Evolutionary conservation across 2,329 filamentous ascomycete species (phyloP).

Genomic region (Epicoccum sorghinum): DNA sequence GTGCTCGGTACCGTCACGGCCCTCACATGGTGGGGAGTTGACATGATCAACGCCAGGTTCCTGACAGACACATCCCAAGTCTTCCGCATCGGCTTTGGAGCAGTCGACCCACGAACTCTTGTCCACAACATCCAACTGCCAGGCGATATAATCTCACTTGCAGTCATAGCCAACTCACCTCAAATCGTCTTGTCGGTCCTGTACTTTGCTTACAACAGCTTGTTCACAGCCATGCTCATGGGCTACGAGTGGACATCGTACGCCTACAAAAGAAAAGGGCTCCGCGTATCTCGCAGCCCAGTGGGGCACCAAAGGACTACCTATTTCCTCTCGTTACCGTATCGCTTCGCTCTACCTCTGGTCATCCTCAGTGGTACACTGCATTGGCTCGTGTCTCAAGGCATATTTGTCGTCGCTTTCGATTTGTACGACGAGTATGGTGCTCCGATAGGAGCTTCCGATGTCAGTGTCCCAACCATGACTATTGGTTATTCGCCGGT

Average conservation of each 20-base stretch:
- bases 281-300: slow-evolving; percentile 45
- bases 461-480: not conserved
- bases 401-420: slow-evolving; percentile 48
- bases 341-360: slow-evolving; percentile 47
- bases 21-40: not conserved
- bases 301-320: slow-evolving; percentile 45
- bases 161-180: slow-evolving; percentile 52
- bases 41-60: not conserved
- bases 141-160: not conserved
- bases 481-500: slow-evolving; percentile 28
- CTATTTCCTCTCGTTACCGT: slow-evolving; percentile 52
- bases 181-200: slow-evolving; percentile 56
- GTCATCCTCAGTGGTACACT: slow-evolving; percentile 37
- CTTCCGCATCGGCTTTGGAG: slow-evolving; percentile 1
- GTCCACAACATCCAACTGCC: not conserved
- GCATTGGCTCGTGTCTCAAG: slow-evolving; percentile 55
- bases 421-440: not conserved
- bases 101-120: slow-evolving; percentile 1
- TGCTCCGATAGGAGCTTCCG: no score
- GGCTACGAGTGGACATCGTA: slow-evolving; percentile 56
- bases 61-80: not conserved
- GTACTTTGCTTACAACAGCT: slow-evolving; percentile 54
- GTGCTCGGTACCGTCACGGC: not conserved
- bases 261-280: slow-evolving; percentile 34
- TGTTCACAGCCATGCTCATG: slow-evolving; percentile 56